Evolutionary conservation across 768 basidiomycete genomes (phyloP).

Genomic region (Rhodosporidiobolus sp.): DNA sequence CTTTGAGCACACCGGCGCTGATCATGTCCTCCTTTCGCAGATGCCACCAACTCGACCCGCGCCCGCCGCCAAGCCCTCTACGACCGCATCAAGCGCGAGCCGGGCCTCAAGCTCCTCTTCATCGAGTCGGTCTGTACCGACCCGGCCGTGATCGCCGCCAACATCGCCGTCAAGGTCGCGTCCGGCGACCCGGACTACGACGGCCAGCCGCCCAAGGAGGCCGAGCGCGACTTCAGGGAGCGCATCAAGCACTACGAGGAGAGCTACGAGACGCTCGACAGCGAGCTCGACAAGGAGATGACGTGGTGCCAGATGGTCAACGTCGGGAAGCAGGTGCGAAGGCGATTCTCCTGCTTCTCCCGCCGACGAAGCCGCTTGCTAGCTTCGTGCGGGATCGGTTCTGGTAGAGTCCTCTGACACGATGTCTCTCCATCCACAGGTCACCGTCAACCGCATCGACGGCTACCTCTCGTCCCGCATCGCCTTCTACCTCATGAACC

Average conservation of each 20-base stretch:
- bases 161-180: constrained; percentile 90
- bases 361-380: constrained; percentile 42
- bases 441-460: constrained; percentile 62
- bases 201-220: constrained; percentile 75
- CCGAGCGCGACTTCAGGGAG: constrained; percentile 81
- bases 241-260: constrained; percentile 91
- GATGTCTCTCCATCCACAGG: not conserved
- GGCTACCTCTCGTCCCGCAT: constrained; percentile 96
- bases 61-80: constrained; percentile 70
- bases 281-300: constrained; percentile 70
- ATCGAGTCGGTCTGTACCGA: constrained; percentile 94
- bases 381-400: too few relatives aligned
- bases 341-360: constrained; percentile 52
- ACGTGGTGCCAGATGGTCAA: constrained; percentile 90
- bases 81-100: constrained; percentile 77
- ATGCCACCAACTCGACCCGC: constrained; percentile 72
- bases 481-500: constrained; percentile 88
- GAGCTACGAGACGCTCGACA: constrained; percentile 81
- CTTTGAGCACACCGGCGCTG: not conserved
- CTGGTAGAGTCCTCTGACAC: not conserved
- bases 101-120: constrained; percentile 82
- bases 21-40: constrained; percentile 52
- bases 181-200: constrained; percentile 98
- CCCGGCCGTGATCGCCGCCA: constrained; percentile 87
- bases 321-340: constrained; percentile 78